Percentiles rank a stretch among this genome's conserved stretches.
These are phyloP conservation scores for Penicillium sp. DNA, from an alignment of 2,329 filamentous ascomycete genomes.

Conservation along the genomic window DNA sequence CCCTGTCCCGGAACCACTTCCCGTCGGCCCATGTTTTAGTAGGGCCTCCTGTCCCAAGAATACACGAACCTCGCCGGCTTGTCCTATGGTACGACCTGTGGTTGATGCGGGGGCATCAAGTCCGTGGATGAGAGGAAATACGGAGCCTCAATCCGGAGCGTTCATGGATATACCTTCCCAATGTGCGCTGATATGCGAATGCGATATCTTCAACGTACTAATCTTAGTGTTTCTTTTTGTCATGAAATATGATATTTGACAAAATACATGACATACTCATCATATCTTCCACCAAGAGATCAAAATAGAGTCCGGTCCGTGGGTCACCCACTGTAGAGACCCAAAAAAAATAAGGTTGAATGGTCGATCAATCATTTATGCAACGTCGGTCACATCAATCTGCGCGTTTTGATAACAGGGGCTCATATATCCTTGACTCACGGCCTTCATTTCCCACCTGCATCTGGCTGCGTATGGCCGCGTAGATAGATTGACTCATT, in stretches of 20 bases:
- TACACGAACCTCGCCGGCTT: conserved; percentile 4
- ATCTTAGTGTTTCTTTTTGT: background rate
- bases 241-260: background rate
- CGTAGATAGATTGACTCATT: background rate
- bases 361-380: background rate
- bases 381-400: background rate
- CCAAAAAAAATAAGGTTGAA: background rate
- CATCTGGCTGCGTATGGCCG: background rate
- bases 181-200: background rate
- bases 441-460: background rate
- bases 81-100: conserved; percentile 10
- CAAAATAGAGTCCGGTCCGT: background rate
- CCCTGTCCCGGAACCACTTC: conserved; percentile 11
- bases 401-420: background rate
- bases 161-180: background rate
- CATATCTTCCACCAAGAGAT: background rate
- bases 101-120: background rate
- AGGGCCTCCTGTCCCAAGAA: conserved; percentile 9
- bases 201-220: background rate
- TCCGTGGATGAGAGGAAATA: background rate
- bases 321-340: background rate
- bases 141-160: background rate
- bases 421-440: background rate
- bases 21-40: conserved; percentile 15
- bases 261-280: background rate